phyloP scores from a whole-genome alignment of 768 basidiomycete species.

The Boletus subcaerulescens region DNA sequence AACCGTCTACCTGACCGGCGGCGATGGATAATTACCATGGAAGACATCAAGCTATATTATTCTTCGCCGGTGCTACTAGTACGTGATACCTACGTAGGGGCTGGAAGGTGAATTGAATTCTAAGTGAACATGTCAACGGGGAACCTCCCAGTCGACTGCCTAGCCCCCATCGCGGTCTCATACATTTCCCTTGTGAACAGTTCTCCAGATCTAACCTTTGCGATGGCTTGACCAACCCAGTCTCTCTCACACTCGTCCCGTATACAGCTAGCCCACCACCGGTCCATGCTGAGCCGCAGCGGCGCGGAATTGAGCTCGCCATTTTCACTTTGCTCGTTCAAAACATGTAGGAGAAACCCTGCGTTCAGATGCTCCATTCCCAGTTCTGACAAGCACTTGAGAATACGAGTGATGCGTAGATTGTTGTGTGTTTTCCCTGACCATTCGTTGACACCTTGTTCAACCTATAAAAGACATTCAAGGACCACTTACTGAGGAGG shows the following conservation, averaged over 20 bases:
- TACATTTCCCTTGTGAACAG: slow-evolving; percentile 61
- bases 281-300: slow-evolving; percentile 64
- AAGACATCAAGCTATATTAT: background rate
- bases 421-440: slow-evolving; percentile 73
- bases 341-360: slow-evolving; percentile 65
- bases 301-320: slow-evolving; percentile 46
- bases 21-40: background rate
- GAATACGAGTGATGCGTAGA: slow-evolving; percentile 71
- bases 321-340: slow-evolving; percentile 65
- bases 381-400: slow-evolving; percentile 72
- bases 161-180: slow-evolving; percentile 43
- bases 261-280: slow-evolving; percentile 76
- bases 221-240: slow-evolving; percentile 51
- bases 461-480: background rate
- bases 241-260: slow-evolving; percentile 56
- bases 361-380: slow-evolving; percentile 62
- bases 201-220: slow-evolving; percentile 43
- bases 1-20: no score
- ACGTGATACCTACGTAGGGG: background rate
- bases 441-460: background rate
- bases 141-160: slow-evolving; percentile 25
- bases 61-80: background rate
- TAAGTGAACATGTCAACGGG: slow-evolving; percentile 1
- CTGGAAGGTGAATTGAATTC: background rate
- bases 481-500: slow-evolving; percentile 53